Percentiles rank a stretch among this genome's conserved stretches.
These are phyloP conservation scores for Penicillium digitatum DNA, from an alignment of 2,329 filamentous ascomycete species.

Conservation along the genomic window DNA sequence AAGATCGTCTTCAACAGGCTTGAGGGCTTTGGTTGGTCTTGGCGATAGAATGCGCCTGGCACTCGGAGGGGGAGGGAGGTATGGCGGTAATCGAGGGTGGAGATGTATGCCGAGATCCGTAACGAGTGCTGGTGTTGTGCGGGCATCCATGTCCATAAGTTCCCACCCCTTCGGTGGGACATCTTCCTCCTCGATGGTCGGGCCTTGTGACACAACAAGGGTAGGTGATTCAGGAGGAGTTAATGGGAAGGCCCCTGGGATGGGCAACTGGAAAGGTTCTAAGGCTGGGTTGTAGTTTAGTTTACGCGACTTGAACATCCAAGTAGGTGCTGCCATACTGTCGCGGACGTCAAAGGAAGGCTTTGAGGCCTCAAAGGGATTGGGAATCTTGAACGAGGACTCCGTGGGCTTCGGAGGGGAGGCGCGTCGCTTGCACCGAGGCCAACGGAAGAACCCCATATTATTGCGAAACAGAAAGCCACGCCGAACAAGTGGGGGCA, in stretches of 20 bases:
- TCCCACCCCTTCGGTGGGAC: conserved; percentile 7
- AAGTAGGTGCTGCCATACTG: neutral
- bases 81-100: conserved; percentile 9
- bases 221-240: conserved; percentile 17
- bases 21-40: neutral
- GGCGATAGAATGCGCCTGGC: conserved; percentile 2
- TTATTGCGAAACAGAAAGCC: neutral
- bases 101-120: conserved; percentile 19
- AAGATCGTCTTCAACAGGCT: conserved; percentile 5
- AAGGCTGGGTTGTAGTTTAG: neutral
- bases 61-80: conserved; percentile 2
- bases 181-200: conserved; percentile 1
- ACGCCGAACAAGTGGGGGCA: neutral
- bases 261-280: conserved; percentile 1
- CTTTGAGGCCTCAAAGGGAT: neutral
- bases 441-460: conserved; percentile 9
- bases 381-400: neutral
- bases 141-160: conserved; percentile 8
- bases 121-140: conserved; percentile 8
- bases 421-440: conserved; percentile 1
- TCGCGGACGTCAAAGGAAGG: neutral
- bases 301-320: neutral
- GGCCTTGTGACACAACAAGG: conserved; percentile 5
- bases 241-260: conserved; percentile 19
- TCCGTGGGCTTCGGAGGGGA: neutral